A percentile compares a stretch with the other conserved stretches of the same genome.
phyloP scores from a whole-genome alignment of 2,329 filamentous ascomycete genomes.

The Periconia sp. region DNA sequence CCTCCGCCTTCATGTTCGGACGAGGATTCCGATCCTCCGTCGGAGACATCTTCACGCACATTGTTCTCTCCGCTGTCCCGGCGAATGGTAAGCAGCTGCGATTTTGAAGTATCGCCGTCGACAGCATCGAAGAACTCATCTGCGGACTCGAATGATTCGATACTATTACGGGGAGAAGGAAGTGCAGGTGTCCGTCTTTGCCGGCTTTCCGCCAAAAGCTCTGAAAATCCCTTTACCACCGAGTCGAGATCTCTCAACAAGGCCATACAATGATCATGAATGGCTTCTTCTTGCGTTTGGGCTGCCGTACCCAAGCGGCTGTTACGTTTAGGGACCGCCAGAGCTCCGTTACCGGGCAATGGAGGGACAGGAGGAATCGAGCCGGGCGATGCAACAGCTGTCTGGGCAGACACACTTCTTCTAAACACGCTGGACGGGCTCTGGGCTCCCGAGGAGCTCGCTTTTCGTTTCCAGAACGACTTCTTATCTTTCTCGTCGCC shows the following conservation, averaged over 20 bases:
- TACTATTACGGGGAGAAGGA: conserved; percentile 61
- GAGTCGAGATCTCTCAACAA: conserved; percentile 83
- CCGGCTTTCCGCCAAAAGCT: conserved; percentile 76
- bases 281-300: conserved; percentile 58
- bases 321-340: conserved; percentile 42
- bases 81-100: conserved; percentile 74
- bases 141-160: conserved; percentile 73
- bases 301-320: conserved; percentile 34
- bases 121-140: conserved; percentile 95
- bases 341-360: conserved; percentile 22
- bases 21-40: conserved; percentile 63
- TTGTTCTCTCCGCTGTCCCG: conserved; percentile 60
- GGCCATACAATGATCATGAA: conserved; percentile 81
- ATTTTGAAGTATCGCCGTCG: conserved; percentile 52
- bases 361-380: conserved; percentile 37
- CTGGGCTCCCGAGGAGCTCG: conserved; percentile 55
- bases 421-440: conserved; percentile 48
- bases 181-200: conserved; percentile 65
- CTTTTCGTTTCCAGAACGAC: conserved; percentile 91
- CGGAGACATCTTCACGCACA: conserved; percentile 48
- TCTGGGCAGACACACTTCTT: conserved; percentile 56
- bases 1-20: conserved; percentile 58
- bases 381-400: conserved; percentile 50
- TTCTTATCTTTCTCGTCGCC: conserved; percentile 55
- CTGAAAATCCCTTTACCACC: conserved; percentile 80